phyloP scores from a whole-genome alignment of 2,329 filamentous ascomycete species.

The Neonectria hederae region DNA sequence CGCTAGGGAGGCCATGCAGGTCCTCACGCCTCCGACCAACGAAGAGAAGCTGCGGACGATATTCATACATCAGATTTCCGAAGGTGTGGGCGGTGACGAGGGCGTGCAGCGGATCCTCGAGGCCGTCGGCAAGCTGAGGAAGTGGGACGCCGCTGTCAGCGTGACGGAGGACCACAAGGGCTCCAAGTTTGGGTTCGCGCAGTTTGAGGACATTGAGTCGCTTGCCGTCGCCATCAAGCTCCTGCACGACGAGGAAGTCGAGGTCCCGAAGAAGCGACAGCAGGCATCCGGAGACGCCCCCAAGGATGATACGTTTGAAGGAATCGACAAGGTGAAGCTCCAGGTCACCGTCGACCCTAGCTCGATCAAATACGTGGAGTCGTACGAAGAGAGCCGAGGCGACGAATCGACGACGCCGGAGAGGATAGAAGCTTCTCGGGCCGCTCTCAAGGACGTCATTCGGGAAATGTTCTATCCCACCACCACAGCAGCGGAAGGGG shows the following conservation, averaged over 20 bases:
- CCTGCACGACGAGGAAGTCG: slow-evolving; percentile 80
- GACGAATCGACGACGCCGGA: slow-evolving; percentile 71
- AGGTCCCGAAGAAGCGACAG: slow-evolving; percentile 84
- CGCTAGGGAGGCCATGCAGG: slow-evolving; percentile 73
- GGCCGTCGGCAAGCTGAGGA: slow-evolving; percentile 79
- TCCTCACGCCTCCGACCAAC: slow-evolving; percentile 81
- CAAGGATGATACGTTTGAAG: slow-evolving; percentile 58
- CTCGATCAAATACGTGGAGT: slow-evolving; percentile 85
- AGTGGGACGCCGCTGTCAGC: slow-evolving; percentile 81
- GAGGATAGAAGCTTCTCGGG: slow-evolving; percentile 74
- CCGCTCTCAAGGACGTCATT: slow-evolving; percentile 73
- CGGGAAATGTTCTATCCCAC: slow-evolving; percentile 77
- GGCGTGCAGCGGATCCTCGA: slow-evolving; percentile 81
- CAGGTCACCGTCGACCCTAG: slow-evolving; percentile 82
- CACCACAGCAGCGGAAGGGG: slow-evolving; percentile 65
- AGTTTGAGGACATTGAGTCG: slow-evolving; percentile 92
- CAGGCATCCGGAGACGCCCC: slow-evolving; percentile 56
- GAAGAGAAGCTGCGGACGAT: slow-evolving; percentile 94
- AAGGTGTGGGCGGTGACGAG: slow-evolving; percentile 79
- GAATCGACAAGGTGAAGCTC: slow-evolving; percentile 75
- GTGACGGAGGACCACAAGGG: slow-evolving; percentile 75
- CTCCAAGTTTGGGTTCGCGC: slow-evolving; percentile 91
- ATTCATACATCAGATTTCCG: slow-evolving; percentile 87
- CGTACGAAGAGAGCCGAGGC: slow-evolving; percentile 74
- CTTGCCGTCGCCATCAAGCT: slow-evolving; percentile 86